These are phyloP conservation scores for Cenchrus americanus DNA, from an alignment of 176 grass and related monocot species.

Conservation along the genomic window DNA sequence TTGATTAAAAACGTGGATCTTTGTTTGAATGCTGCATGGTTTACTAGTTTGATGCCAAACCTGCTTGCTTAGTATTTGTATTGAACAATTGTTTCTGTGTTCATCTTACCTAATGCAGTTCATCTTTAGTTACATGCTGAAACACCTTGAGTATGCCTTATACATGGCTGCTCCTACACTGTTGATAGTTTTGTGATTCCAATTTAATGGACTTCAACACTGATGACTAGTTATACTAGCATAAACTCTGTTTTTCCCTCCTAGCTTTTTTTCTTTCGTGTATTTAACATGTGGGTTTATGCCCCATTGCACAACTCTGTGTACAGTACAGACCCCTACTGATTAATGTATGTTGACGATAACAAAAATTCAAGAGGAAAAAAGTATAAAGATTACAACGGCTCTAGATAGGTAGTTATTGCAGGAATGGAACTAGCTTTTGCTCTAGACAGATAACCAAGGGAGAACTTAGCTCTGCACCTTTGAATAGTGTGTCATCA, in stretches of 20 bases:
- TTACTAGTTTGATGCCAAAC: neutral
- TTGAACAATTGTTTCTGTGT: neutral
- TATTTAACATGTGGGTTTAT: neutral
- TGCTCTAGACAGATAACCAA: no score
- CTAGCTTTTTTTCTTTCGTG: neutral
- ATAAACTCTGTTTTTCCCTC: neutral
- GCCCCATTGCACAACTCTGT: slow-evolving; percentile 15
- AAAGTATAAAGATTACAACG: no score
- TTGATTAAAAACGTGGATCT: neutral
- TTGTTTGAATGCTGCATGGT: neutral
- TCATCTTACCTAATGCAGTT: neutral
- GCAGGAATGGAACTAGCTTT: no score
- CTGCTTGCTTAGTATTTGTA: neutral
- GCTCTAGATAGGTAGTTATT: no score
- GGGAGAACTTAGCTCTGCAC: no score
- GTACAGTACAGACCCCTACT: no score
- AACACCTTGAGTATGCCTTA: neutral
- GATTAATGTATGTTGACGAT: no score
- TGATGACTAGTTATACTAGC: neutral
- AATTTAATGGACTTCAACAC: neutral
- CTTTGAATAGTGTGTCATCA: no score
- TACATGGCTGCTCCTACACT: neutral
- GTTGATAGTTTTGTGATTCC: neutral
- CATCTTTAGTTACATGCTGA: neutral
- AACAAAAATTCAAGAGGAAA: no score